phyloP scores from a whole-genome alignment of 495 filamentous ascomycete genomes.

The Penicillium paradoxum region DNA sequence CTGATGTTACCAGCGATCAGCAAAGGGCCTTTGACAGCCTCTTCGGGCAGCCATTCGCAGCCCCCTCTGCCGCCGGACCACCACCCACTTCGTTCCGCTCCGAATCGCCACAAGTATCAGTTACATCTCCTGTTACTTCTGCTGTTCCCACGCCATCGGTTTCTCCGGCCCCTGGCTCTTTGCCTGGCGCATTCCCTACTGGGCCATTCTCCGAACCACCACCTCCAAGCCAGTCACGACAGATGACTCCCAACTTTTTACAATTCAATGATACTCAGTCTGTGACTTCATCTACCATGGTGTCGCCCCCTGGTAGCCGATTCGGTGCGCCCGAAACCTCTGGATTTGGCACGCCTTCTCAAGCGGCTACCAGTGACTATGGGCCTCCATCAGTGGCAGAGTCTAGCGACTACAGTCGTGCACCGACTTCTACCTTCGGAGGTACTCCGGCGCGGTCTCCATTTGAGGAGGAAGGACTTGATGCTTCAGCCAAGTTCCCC shows the following conservation, averaged over 20 bases:
- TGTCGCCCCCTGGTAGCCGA: constrained; percentile 73
- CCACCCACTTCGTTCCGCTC: constrained; percentile 64
- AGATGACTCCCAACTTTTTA: constrained; percentile 66
- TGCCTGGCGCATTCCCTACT: constrained; percentile 36
- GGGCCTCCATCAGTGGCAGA: constrained; percentile 15
- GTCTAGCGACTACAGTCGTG: constrained; percentile 26
- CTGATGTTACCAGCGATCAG: constrained; percentile 38
- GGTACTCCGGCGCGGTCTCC: constrained; percentile 28
- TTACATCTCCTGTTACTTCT: constrained; percentile 40
- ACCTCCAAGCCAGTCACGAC: constrained; percentile 61
- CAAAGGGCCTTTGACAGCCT: constrained; percentile 83
- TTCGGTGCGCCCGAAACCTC: constrained; percentile 51
- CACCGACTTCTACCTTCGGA: constrained; percentile 15
- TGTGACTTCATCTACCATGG: constrained; percentile 69
- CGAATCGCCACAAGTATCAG: constrained; percentile 41
- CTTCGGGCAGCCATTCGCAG: constrained; percentile 70
- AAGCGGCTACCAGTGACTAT: constrained; percentile 33
- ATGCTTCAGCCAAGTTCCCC: constrained; percentile 22
- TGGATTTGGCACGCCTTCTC: constrained; percentile 56
- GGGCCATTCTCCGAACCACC: constrained; percentile 43
- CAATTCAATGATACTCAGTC: constrained; percentile 64
- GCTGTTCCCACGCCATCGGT: constrained; percentile 54
- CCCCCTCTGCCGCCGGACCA: constrained; percentile 41
- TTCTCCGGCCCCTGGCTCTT: constrained; percentile 49
- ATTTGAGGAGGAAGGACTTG: constrained; percentile 45